phyloP scores from a whole-genome alignment of 2,329 filamentous ascomycete species.

The Trichoderma sp. region DNA sequence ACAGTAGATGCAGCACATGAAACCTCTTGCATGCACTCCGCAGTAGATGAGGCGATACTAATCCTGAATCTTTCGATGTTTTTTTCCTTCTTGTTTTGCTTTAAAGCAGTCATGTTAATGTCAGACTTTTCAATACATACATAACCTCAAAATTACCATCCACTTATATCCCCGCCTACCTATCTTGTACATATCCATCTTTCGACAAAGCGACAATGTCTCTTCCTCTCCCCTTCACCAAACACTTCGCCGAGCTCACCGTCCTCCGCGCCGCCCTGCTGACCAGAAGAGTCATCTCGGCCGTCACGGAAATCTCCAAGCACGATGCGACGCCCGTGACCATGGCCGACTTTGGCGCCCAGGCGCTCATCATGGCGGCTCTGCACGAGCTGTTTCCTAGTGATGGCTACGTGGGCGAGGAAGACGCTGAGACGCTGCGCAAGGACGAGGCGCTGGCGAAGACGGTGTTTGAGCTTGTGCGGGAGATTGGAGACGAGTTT shows the following conservation, averaged over 20 bases:
- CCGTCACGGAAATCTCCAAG: conserved; percentile 55
- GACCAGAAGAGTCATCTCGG: conserved; percentile 50
- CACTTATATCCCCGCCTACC: not conserved
- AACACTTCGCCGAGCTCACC: conserved; percentile 41
- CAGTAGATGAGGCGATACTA: not conserved
- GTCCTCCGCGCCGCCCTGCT: conserved; percentile 58
- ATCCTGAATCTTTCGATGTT: not conserved
- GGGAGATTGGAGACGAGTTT: conserved; percentile 26
- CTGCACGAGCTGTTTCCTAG: conserved; percentile 54
- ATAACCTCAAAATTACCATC: not conserved
- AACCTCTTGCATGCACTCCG: not conserved
- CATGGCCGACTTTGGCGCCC: conserved; percentile 63
- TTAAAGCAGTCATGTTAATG: not conserved
- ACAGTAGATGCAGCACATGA: not conserved
- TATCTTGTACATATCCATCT: not conserved
- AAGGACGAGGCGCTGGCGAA: conserved; percentile 48
- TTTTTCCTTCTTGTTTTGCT: not conserved
- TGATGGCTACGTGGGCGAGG: conserved; percentile 63
- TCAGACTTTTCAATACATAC: not conserved
- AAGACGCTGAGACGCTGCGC: conserved; percentile 56
- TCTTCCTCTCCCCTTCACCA: conserved; percentile 23
- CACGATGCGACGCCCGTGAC: conserved; percentile 62
- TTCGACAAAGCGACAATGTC: not conserved
- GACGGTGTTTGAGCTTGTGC: conserved; percentile 58
- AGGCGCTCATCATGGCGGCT: conserved; percentile 61